Evolutionary conservation across 345 rosid genomes (phyloP), one percentile per base, ranked within the genome.

Genomic region (Diplotaxis tenuifolia): DNA sequence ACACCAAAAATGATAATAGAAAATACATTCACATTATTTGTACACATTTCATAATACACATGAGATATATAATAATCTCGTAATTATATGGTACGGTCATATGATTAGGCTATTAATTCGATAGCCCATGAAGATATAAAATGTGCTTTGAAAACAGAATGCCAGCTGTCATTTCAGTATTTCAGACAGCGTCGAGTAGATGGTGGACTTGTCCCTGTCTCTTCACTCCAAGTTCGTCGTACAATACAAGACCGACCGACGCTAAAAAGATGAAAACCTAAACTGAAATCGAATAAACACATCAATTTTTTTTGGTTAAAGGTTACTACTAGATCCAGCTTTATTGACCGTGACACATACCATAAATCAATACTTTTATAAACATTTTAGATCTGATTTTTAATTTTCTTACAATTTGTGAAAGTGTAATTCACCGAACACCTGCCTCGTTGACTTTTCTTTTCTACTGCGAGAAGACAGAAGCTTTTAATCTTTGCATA

Each of bases 401-500:
- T n/a, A n/a, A n/a, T n/a, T n/a, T n/a, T n/a, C n/a, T n/a, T n/a
- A n/a, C n/a, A n/a, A n/a, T n/a, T n/a, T n/a, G n/a, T n/a, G n/a
- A n/a, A n/a, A n/a, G n/a, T n/a, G n/a, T n/a, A n/a, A n/a, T n/a
- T n/a, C n/a, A n/a, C n/a, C n/a, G n/a, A n/a, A n/a, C n/a, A n/a
- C n/a, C 63, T 76, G 60, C 79, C 69, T 47, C 79, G 79, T 75
- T 70, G 79, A 75, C 79, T 75, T 75, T 61, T n/a, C n/a, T n/a
- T 62, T 4, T 7, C 15, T 59, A 74, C 32, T 59, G 23, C 22
- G 5, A 67, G 54, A 68, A 50, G 34, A 34, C 20, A 70, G 65
- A 16, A 47, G 53, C 20, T 47, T 47, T 47, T 12, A 16, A 15
- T 47, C 53, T 47, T 16, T n/a, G n/a, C n/a, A n/a, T n/a, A n/a